These are phyloP conservation scores for Coniosporium tulheliwenetii DNA, from an alignment of 2,329 filamentous ascomycete species.

Conservation along the genomic window DNA sequence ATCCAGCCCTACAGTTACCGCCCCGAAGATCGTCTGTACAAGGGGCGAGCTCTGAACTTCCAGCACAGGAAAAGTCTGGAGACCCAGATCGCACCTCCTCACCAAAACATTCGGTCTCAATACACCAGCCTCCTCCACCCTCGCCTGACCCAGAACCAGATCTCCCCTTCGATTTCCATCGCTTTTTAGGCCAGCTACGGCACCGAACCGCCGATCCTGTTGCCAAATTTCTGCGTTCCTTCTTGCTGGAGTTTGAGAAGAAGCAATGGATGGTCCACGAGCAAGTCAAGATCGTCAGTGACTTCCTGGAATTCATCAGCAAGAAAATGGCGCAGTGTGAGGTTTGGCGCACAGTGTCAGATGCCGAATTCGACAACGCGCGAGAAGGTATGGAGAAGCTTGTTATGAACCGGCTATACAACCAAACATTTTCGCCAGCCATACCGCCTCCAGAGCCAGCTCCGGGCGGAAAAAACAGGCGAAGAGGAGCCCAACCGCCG, in stretches of 20 bases:
- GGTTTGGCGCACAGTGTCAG: constrained; percentile 88
- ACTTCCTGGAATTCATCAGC: constrained; percentile 90
- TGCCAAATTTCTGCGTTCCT: constrained; percentile 87
- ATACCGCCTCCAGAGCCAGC: constrained; percentile 69
- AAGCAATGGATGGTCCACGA: constrained; percentile 99
- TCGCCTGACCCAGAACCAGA: constrained; percentile 52
- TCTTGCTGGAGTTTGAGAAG: constrained; percentile 87
- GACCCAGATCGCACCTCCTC: constrained; percentile 7
- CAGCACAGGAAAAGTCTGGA: background rate
- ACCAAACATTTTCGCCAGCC: constrained; percentile 88
- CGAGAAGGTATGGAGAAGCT: constrained; percentile 98
- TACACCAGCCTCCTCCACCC: constrained; percentile 42
- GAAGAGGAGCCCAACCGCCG: constrained; percentile 30
- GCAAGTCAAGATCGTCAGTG: constrained; percentile 95
- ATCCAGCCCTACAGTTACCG: background rate
- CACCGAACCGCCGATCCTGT: constrained; percentile 98
- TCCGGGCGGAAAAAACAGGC: constrained; percentile 50
- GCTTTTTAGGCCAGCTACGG: constrained; percentile 87
- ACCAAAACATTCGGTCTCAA: constrained; percentile 20
- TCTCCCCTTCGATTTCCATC: constrained; percentile 90
- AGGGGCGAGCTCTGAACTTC: background rate
- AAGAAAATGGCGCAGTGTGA: constrained; percentile 98
- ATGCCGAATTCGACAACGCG: constrained; percentile 96
- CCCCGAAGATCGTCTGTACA: background rate
- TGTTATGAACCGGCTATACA: constrained; percentile 94